Evolutionary conservation across 805 yeast species (phyloP).

Genomic region (Metschnikowia continentalis): DNA sequence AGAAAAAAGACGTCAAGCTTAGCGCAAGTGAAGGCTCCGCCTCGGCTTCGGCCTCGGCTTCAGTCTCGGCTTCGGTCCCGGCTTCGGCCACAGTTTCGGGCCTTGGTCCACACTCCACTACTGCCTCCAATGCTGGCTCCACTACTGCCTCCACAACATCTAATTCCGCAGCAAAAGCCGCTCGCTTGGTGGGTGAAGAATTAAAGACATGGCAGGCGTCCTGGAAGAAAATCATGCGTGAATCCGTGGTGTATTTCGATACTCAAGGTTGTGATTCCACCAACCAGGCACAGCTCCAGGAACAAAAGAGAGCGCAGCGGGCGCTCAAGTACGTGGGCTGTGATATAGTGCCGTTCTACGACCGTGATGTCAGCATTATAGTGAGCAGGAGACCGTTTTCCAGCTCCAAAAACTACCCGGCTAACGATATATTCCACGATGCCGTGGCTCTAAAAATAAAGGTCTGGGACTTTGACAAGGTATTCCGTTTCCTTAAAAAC

Average conservation of each 20-base stretch:
- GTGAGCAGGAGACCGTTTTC: constrained; percentile 59
- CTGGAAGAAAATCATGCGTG: constrained; percentile 60
- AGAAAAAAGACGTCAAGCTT: not conserved
- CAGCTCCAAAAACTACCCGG: constrained; percentile 37
- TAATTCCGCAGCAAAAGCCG: constrained; percentile 13
- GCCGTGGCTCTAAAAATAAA: constrained; percentile 63
- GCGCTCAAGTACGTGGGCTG: constrained; percentile 49
- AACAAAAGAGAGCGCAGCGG: constrained; percentile 39
- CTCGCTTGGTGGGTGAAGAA: constrained; percentile 42
- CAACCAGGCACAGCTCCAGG: constrained; percentile 33
- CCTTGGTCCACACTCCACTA: not conserved
- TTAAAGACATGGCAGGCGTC: constrained; percentile 58
- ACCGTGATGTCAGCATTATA: constrained; percentile 67
- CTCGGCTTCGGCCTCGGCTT: no score
- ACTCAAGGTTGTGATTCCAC: constrained; percentile 38
- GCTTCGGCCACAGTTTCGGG: no score
- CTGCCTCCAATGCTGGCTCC: not conserved
- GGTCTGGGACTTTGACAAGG: constrained; percentile 87
- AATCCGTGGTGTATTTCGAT: constrained; percentile 60
- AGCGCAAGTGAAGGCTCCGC: not conserved
- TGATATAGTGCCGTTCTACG: constrained; percentile 42
- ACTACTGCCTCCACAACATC: constrained; percentile 1
- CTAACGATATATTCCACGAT: constrained; percentile 60
- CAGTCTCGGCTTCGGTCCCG: no score
- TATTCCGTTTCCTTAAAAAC: constrained; percentile 69